Evolutionary conservation across 306 rosid species (phyloP).

Genomic region (Quercus robur): DNA sequence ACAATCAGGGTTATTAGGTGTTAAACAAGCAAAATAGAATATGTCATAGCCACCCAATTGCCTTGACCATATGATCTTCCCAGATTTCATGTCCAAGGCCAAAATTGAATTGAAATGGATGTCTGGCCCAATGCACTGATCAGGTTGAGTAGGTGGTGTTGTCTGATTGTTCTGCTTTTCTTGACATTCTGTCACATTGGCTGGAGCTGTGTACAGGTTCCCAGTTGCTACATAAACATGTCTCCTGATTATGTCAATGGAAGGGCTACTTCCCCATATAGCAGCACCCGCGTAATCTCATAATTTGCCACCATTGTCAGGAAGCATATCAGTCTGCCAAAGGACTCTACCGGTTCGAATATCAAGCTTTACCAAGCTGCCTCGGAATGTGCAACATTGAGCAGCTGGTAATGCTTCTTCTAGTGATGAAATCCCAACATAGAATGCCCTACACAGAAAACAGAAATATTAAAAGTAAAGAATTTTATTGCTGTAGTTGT

Average conservation of each 20-base stretch:
- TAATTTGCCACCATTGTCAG: constrained; percentile 21
- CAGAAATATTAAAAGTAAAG: not conserved
- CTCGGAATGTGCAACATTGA: constrained; percentile 39
- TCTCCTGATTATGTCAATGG: constrained; percentile 29
- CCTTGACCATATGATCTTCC: constrained; percentile 31
- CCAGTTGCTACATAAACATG: constrained; percentile 42
- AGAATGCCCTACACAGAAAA: constrained; percentile 18
- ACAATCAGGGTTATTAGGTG: constrained; percentile 43
- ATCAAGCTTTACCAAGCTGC: constrained; percentile 35
- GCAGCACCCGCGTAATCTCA: constrained; percentile 41
- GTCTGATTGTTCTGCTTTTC: constrained; percentile 29
- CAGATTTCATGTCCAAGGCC: constrained; percentile 27
- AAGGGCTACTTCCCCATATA: constrained; percentile 49
- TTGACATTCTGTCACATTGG: constrained; percentile 32
- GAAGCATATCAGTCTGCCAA: constrained; percentile 39
- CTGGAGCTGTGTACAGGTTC: constrained; percentile 40
- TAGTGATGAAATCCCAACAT: constrained; percentile 39
- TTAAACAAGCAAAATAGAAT: constrained; percentile 31
- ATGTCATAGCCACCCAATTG: constrained; percentile 33
- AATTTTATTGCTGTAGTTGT: too few relatives aligned
- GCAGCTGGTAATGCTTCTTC: constrained; percentile 29
- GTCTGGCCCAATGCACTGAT: constrained; percentile 39
- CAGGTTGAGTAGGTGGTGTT: constrained; percentile 24
- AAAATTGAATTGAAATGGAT: constrained; percentile 36
- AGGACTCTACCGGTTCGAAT: constrained; percentile 16